A percentile compares a stretch with the other conserved stretches of the same genome.
phyloP scores from a whole-genome alignment of 1,139 yeast species.

The Nadsonia starkeyi-henricii region DNA sequence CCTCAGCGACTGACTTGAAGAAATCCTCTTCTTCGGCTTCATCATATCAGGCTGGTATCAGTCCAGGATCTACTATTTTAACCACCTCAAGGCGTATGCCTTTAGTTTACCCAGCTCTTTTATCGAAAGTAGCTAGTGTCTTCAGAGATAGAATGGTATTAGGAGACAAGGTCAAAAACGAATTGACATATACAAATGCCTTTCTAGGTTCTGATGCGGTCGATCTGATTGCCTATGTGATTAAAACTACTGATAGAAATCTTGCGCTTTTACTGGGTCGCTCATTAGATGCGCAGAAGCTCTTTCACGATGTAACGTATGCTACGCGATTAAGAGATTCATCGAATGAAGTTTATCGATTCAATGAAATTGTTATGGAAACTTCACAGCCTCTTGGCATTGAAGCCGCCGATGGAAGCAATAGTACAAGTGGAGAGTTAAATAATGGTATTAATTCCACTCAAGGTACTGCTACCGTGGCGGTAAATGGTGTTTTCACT shows the following conservation, averaged over 20 bases:
- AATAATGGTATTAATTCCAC: constrained; percentile 4
- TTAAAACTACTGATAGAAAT: constrained; percentile 83
- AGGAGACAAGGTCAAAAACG: constrained; percentile 79
- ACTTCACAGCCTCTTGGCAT: constrained; percentile 2
- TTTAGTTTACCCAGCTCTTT: constrained; percentile 71
- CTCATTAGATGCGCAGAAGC: constrained; percentile 85
- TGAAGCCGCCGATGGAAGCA: not conserved
- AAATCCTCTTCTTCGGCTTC: not conserved
- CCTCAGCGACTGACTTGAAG: constrained; percentile 8
- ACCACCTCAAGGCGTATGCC: constrained; percentile 40
- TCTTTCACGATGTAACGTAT: constrained; percentile 91
- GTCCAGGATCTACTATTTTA: constrained; percentile 27
- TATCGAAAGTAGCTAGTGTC: constrained; percentile 71
- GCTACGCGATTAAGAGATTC: constrained; percentile 88
- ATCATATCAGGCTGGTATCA: constrained; percentile 4
- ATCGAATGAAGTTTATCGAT: constrained; percentile 74
- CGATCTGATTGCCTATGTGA: constrained; percentile 69
- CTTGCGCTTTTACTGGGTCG: constrained; percentile 80
- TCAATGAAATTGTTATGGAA: constrained; percentile 38
- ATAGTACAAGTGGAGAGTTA: constrained; percentile 3
- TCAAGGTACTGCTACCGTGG: constrained; percentile 11
- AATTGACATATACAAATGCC: constrained; percentile 87
- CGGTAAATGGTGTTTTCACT: constrained; percentile 86
- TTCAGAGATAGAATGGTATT: constrained; percentile 59
- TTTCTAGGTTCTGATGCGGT: constrained; percentile 94